Conservation (phyloP, 768 basidiomycete species). For the Dentipellis sp. region DNA sequence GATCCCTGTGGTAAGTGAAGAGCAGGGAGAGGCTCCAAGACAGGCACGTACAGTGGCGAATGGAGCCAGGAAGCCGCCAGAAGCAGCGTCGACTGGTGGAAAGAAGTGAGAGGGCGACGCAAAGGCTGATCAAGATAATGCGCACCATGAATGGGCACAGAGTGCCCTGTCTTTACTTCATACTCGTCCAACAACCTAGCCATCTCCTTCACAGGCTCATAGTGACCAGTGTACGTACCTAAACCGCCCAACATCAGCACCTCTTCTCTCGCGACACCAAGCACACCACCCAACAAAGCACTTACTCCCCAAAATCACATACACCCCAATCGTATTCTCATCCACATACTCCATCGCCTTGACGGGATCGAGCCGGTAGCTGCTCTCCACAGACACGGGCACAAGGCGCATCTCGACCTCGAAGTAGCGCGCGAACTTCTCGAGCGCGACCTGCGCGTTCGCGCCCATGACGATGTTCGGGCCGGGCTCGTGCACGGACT, state of each 20-base stretch:
- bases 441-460: slow-evolving; percentile 62
- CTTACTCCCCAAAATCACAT: slow-evolving; percentile 44
- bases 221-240: slow-evolving; percentile 41
- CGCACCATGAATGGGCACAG: slow-evolving; percentile 33
- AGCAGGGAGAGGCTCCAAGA: not conserved
- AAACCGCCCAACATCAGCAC: not conserved
- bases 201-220: slow-evolving; percentile 83
- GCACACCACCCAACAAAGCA: not conserved
- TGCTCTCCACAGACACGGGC: slow-evolving; percentile 53
- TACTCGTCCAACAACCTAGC: slow-evolving; percentile 57
- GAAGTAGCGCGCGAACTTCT: slow-evolving; percentile 62
- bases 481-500: slow-evolving; percentile 56
- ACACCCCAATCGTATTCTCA: slow-evolving; percentile 65
- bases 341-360: slow-evolving; percentile 56
- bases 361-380: slow-evolving; percentile 70
- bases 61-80: slow-evolving; percentile 53
- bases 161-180: slow-evolving; percentile 33
- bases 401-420: slow-evolving; percentile 59
- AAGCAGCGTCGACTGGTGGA: slow-evolving; percentile 44
- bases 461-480: slow-evolving; percentile 59
- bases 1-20: not conserved
- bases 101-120: slow-evolving; percentile 3
- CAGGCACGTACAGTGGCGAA: slow-evolving; percentile 28
- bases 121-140: not conserved
- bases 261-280: not conserved